Conservation (phyloP, 2,329 filamentous ascomycete species). For the Aspergillus caelatus region DNA sequence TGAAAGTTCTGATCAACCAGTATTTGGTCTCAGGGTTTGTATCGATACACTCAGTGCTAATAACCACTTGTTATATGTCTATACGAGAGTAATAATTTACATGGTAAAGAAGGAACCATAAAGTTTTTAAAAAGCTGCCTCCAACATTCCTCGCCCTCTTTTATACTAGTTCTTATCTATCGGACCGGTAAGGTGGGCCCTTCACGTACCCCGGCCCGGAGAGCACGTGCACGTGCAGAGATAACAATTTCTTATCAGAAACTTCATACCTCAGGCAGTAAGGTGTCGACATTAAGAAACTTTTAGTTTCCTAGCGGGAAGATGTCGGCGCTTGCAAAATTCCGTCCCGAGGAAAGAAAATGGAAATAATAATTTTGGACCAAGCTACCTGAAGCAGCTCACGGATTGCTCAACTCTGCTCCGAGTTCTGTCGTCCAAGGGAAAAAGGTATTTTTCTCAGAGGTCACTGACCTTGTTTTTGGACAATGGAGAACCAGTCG, state of each 20-base stretch:
- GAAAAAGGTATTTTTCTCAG: slow-evolving; percentile 17
- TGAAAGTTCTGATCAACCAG: no score
- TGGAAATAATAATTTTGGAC: slow-evolving; percentile 38
- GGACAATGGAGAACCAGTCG: slow-evolving; percentile 75
- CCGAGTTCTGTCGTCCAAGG: slow-evolving; percentile 16
- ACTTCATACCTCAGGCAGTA: slow-evolving; percentile 20
- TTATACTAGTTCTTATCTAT: not conserved
- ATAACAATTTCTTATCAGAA: not conserved
- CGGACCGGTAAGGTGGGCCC: not conserved
- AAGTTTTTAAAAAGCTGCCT: not conserved
- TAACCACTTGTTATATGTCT: no score
- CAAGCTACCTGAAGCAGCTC: slow-evolving; percentile 22
- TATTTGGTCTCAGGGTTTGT: no score
- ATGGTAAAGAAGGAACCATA: no score
- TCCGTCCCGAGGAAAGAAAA: slow-evolving; percentile 29
- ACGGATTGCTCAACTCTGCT: slow-evolving; percentile 16
- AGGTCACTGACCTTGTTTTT: slow-evolving; percentile 32
- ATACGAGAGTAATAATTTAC: no score
- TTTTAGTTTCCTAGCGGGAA: slow-evolving; percentile 15
- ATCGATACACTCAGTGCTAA: no score
- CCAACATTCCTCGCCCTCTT: not conserved
- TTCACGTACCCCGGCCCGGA: not conserved
- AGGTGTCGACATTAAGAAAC: slow-evolving; percentile 9
- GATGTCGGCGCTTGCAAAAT: slow-evolving; percentile 25
- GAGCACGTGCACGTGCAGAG: not conserved